Evolutionary conservation across 768 basidiomycete species (phyloP), one percentile per base, ranked within the genome.

Genomic region (Nidula microcarpa): DNA sequence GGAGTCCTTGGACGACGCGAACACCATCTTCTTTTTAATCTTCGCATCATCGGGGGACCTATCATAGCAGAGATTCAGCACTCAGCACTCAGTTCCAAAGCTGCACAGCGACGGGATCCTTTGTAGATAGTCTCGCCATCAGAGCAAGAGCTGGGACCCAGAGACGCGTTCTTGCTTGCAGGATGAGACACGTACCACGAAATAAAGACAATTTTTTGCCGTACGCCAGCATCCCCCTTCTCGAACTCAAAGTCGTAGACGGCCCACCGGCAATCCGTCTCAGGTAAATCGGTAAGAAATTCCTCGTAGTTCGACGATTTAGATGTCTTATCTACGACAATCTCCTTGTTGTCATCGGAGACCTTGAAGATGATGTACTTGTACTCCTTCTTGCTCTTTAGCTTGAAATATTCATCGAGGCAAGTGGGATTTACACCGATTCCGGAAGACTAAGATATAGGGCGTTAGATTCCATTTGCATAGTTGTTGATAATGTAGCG

Each of bases 1-100:
- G 4, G 86, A 86, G 30, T 93, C 89, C 65, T 84, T 87, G 50
- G 95, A 98, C 14, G 92, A 86, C 2, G 96, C 88, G 72, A 82
- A 89, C 60, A 97, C 62, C 94, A 98, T 98, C 86, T 95, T 98
- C 65, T 83, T 77, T 74, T 89, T 94, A 70, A 95, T 79, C 73
- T 82, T 89, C 41, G 93, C 86, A 43, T 68, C 71, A 63, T 95
- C 93, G 57, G 96, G 95, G 16, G 85, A 80, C 96, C 96, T 98
- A 62, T 65, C 62, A 37, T 16, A 30, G 23, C 50, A 45, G 37
- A 50, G 39, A 67, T 75, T 56, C 23, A 30, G 23, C 23, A 30
- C 23, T 30, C 23, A 30, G 23, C 23, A 30, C 23, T 30, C 23
- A 30, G 23, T 30, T 30, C 23, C 23, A 30, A 30, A 30, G 4